Conservation (phyloP, 768 basidiomycete species). For the Suillus paluster region DNA sequence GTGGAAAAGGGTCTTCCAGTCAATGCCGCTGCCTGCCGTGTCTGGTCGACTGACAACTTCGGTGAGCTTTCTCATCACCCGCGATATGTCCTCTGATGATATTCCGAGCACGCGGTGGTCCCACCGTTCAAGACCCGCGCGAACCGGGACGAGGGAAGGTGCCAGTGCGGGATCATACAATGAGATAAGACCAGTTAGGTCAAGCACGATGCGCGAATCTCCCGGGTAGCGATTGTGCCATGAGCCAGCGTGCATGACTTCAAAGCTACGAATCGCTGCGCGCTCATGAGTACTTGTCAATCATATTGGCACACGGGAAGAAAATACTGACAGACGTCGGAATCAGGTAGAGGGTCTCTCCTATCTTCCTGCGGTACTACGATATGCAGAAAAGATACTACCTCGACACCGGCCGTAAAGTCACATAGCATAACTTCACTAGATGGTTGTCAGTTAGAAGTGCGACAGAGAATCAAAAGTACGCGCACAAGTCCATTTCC, state of each 20-base stretch:
- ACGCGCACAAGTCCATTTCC: constrained; percentile 54
- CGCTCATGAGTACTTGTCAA: neutral
- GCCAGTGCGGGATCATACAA: constrained; percentile 31
- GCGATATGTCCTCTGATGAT: constrained; percentile 16
- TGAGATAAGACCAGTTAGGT: constrained; percentile 25
- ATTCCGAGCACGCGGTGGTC: constrained; percentile 22
- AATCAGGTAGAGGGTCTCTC: neutral
- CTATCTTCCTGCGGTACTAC: neutral
- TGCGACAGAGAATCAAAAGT: neutral
- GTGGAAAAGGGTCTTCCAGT: constrained; percentile 46
- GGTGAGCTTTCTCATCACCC: constrained; percentile 11
- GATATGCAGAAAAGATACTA: constrained; percentile 45
- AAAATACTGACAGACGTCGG: neutral
- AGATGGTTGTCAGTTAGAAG: neutral
- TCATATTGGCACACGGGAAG: neutral
- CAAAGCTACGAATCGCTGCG: constrained; percentile 9
- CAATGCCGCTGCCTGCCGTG: constrained; percentile 34
- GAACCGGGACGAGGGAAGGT: constrained; percentile 20
- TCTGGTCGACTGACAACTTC: constrained; percentile 7
- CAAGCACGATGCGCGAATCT: constrained; percentile 28
- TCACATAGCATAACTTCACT: constrained; percentile 56
- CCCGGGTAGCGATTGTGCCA: constrained; percentile 32
- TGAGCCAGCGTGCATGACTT: constrained; percentile 21
- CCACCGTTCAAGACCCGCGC: constrained; percentile 22
- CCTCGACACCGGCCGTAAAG: constrained; percentile 44